phyloP scores from a whole-genome alignment of 345 rosid genomes.

The Eutrema heterophyllum region DNA sequence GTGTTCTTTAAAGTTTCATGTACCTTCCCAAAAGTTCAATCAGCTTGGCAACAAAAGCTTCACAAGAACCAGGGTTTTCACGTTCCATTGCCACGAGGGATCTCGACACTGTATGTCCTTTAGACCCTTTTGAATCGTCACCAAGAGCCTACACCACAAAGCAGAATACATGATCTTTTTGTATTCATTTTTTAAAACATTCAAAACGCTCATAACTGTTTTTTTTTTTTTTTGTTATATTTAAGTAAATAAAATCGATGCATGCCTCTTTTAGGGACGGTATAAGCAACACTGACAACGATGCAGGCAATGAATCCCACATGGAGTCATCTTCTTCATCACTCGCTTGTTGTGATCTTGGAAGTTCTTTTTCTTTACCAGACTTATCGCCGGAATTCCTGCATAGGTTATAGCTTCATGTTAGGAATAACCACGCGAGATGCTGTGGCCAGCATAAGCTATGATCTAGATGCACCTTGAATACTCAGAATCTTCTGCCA shows the following conservation, averaged over 20 bases:
- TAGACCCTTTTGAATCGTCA: slow-evolving; percentile 54
- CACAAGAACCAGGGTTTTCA: slow-evolving; percentile 74
- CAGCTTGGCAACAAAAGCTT: slow-evolving; percentile 59
- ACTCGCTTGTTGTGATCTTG: slow-evolving; percentile 47
- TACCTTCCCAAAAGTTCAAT: slow-evolving; percentile 73
- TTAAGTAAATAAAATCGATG: neutral
- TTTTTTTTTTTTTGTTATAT: neutral
- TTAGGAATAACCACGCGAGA: slow-evolving; percentile 10
- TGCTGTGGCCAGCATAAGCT: neutral
- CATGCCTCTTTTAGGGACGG: slow-evolving; percentile 86
- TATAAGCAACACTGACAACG: slow-evolving; percentile 69
- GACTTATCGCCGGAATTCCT: slow-evolving; percentile 51
- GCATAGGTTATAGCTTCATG: slow-evolving; percentile 10
- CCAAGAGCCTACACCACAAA: slow-evolving; percentile 49
- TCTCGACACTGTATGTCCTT: slow-evolving; percentile 46
- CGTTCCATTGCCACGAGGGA: slow-evolving; percentile 70
- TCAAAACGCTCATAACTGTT: neutral
- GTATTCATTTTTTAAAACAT: neutral
- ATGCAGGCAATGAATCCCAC: slow-evolving; percentile 53
- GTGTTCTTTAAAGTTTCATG: neutral
- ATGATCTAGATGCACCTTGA: slow-evolving; percentile 50
- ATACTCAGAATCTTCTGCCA: slow-evolving; percentile 54
- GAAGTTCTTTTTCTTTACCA: slow-evolving; percentile 44
- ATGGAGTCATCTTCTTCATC: slow-evolving; percentile 65
- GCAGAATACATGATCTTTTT: neutral